Evolutionary conservation across 495 filamentous ascomycete species (phyloP), one percentile per base, ranked within the genome.

Genomic region (Penicillium cataractarum): DNA sequence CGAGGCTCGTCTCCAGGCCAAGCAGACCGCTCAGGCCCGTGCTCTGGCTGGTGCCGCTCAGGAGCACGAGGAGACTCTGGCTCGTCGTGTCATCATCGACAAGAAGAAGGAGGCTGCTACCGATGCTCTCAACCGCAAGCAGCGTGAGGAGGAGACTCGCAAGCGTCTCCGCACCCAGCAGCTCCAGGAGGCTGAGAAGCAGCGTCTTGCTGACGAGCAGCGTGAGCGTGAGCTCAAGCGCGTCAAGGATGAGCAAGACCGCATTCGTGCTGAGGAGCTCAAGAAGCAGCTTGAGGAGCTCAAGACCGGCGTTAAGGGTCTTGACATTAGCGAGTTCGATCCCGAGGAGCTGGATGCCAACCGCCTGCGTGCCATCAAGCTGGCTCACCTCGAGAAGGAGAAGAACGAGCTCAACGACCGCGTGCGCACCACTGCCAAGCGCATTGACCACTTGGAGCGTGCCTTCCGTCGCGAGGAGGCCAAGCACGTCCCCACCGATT

Each of bases 371-470:
- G 88, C 90, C 58, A 90, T 99, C 79, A 97, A 97, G 82, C 86
- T 99, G 44, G 90, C 91, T 44, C 93, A 97, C 73, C 86, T 99
- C 17, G 95, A 98, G 78, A 92, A 94, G 61, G 96, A 99, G 82
- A 99, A 98, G 87, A 96, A 94, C 70, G 93, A 86, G 68, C 87
- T 97, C 65, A 87, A 88, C 48, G 93, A 97, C 75, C 92, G 90
- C 70, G 83, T 98, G 48, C 89, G 93, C 63, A 85, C 94, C 64
- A 97, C 94, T 52, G 90, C 90, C 73, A 97, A 97, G 85, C 89
- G 95, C 63, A 93, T 98, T 72, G 95, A 99, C 75, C 95, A 99
- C 78, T 82, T 99, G 67, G 95, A 99, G 83, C 92, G 95, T 78
- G 96, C 95, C 26, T 94, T 95, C 84, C 86, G 96, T 67, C 90